These are phyloP conservation scores for Fallopia convolvulus DNA, from an alignment of 148 eudicot species.

Conservation along the genomic window DNA sequence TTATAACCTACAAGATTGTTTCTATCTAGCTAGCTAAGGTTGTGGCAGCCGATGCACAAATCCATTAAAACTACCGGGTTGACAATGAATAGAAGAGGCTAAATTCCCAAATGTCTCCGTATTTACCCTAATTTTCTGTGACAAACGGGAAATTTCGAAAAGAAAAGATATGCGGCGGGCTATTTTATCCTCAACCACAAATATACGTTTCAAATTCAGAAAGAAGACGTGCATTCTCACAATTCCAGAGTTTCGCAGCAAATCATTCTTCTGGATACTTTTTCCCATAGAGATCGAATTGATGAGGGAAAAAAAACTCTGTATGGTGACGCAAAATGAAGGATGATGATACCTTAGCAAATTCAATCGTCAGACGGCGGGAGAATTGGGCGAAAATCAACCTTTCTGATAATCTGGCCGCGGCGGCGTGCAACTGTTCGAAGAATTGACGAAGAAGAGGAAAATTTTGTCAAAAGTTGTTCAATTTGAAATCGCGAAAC, in stretches of 20 bases:
- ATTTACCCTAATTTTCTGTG: not conserved
- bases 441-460: not conserved
- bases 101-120: not conserved
- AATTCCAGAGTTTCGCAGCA: not conserved
- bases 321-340: not conserved
- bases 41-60: not conserved
- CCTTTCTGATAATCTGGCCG: not conserved
- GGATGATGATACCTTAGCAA: not conserved
- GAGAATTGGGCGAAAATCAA: not conserved
- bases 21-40: not conserved
- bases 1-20: not conserved
- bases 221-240: not conserved
- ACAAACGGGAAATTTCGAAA: not conserved
- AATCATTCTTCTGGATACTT: too few relatives aligned
- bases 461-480: not conserved
- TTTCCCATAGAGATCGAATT: not conserved
- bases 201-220: not conserved
- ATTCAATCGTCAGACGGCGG: not conserved
- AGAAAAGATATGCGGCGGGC: not conserved
- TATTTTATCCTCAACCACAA: not conserved
- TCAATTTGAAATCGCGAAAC: not conserved
- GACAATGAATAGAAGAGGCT: not conserved
- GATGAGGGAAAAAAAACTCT: not conserved
- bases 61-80: not conserved
- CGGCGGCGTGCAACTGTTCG: not conserved